Evolutionary conservation across 805 yeast species (phyloP).

Genomic region (Candida suzukii): DNA sequence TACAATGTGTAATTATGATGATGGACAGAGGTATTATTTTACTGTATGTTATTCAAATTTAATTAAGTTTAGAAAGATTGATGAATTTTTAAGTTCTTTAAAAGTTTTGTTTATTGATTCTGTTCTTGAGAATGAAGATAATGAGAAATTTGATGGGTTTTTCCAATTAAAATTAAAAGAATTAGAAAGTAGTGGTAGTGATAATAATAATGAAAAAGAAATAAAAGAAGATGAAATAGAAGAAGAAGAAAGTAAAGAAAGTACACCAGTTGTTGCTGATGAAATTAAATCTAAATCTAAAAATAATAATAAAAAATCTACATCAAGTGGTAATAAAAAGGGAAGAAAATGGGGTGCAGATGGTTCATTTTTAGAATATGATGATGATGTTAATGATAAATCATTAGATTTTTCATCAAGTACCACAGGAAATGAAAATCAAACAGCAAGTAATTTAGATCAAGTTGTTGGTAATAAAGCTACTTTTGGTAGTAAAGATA

Average conservation of each 20-base stretch:
- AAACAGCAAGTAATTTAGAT: constrained; percentile 11
- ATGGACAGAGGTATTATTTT: constrained; percentile 24
- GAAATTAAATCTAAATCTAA: too few relatives aligned
- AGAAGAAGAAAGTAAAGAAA: neutral
- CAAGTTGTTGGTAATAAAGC: constrained; percentile 32
- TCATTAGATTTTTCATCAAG: constrained; percentile 50
- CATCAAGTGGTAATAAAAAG: constrained; percentile 26
- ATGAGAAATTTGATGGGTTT: constrained; percentile 30
- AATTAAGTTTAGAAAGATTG: constrained; percentile 21
- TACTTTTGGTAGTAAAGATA: constrained; percentile 34
- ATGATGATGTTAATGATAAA: constrained; percentile 26
- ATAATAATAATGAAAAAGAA: neutral
- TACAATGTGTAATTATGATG: constrained; percentile 31
- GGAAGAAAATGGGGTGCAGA: constrained; percentile 62
- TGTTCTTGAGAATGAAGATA: constrained; percentile 7
- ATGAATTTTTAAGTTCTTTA: constrained; percentile 20
- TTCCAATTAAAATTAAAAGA: constrained; percentile 29
- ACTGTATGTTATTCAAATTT: constrained; percentile 36
- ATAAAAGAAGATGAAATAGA: constrained; percentile 2
- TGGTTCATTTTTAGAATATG: constrained; percentile 45
- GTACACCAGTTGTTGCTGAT: too few relatives aligned
- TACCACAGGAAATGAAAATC: constrained; percentile 6
- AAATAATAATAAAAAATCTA: constrained; percentile 8
- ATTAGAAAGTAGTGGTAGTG: constrained; percentile 14
- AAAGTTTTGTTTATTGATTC: constrained; percentile 16